These are phyloP conservation scores for Penicillium sp. DNA, from an alignment of 2,329 filamentous ascomycete species.

Conservation along the genomic window DNA sequence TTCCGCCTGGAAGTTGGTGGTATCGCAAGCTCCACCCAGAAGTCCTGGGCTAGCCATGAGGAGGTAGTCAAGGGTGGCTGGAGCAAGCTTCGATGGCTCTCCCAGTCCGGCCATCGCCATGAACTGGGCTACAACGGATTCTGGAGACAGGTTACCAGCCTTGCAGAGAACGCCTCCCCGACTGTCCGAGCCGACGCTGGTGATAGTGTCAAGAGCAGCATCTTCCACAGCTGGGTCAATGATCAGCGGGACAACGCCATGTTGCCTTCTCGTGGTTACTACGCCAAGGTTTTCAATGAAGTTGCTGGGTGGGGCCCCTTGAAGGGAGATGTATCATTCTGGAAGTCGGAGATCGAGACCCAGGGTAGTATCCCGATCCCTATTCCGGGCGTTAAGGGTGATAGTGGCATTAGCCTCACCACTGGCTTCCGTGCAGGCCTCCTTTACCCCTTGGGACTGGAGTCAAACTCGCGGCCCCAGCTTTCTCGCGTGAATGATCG, in stretches of 20 bases:
- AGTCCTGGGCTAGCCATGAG: slow-evolving; percentile 92
- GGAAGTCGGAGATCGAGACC: slow-evolving; percentile 84
- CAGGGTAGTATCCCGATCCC: slow-evolving; percentile 73
- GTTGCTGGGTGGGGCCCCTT: slow-evolving; percentile 84
- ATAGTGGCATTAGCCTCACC: slow-evolving; percentile 78
- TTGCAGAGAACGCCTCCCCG: slow-evolving; percentile 73
- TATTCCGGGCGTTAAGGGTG: slow-evolving; percentile 65
- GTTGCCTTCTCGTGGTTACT: slow-evolving; percentile 78
- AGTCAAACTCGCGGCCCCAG: slow-evolving; percentile 53
- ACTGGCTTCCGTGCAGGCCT: slow-evolving; percentile 78
- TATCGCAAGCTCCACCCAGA: slow-evolving; percentile 79
- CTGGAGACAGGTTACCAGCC: slow-evolving; percentile 85
- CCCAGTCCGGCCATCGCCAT: slow-evolving; percentile 65
- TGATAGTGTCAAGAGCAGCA: slow-evolving; percentile 83
- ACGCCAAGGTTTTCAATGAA: slow-evolving; percentile 75
- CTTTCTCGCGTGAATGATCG: slow-evolving; percentile 88
- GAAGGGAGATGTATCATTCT: slow-evolving; percentile 88
- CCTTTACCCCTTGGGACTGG: slow-evolving; percentile 75
- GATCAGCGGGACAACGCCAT: slow-evolving; percentile 84
- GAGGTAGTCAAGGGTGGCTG: slow-evolving; percentile 79
- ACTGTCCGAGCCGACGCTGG: slow-evolving; percentile 83
- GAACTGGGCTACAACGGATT: slow-evolving; percentile 76
- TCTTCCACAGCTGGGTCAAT: slow-evolving; percentile 76
- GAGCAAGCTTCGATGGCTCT: slow-evolving; percentile 74
- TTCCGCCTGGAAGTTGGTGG: slow-evolving; percentile 76